Percentiles rank a stretch among this genome's conserved stretches.
Evolutionary conservation across 345 rosid genomes (phyloP).

Genomic region (Pistacia vera): DNA sequence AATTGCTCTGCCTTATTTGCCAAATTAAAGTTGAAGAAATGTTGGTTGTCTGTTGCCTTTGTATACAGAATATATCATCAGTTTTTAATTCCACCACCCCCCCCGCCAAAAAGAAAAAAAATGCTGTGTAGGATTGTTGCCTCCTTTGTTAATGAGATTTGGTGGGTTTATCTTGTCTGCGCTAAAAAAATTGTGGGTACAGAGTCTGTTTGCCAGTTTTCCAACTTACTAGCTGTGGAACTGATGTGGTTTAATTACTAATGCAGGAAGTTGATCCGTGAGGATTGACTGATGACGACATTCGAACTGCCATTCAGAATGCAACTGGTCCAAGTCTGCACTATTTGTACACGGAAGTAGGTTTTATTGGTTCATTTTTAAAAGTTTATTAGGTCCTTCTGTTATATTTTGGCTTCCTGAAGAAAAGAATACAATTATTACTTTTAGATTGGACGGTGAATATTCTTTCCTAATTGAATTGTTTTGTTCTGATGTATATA

Average conservation of each 20-base stretch:
- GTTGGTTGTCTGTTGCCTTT: neutral
- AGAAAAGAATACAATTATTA: neutral
- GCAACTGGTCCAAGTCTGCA: constrained; percentile 95
- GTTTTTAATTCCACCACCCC: no score
- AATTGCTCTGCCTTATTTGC: neutral
- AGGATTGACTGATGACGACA: constrained; percentile 93
- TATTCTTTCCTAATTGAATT: neutral
- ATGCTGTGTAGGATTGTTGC: no score
- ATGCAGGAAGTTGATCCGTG: constrained; percentile 96
- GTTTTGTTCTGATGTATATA: constrained; percentile 26
- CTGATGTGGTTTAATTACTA: constrained; percentile 15
- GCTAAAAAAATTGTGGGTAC: neutral
- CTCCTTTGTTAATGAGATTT: neutral
- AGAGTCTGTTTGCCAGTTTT: neutral
- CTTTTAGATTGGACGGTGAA: neutral
- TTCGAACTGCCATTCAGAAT: constrained; percentile 94
- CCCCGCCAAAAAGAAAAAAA: no score
- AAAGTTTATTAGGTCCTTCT: neutral
- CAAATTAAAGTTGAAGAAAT: neutral
- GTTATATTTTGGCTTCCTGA: neutral
- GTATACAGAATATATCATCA: no score
- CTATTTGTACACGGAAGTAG: constrained; percentile 89
- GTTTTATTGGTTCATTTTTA: constrained; percentile 25
- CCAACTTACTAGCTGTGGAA: neutral
- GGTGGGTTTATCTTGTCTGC: neutral